Percentiles rank a stretch among this genome's conserved stretches.
These are phyloP conservation scores for Melampsora americana DNA, from an alignment of 1,284 basidiomycete species.

Conservation along the genomic window DNA sequence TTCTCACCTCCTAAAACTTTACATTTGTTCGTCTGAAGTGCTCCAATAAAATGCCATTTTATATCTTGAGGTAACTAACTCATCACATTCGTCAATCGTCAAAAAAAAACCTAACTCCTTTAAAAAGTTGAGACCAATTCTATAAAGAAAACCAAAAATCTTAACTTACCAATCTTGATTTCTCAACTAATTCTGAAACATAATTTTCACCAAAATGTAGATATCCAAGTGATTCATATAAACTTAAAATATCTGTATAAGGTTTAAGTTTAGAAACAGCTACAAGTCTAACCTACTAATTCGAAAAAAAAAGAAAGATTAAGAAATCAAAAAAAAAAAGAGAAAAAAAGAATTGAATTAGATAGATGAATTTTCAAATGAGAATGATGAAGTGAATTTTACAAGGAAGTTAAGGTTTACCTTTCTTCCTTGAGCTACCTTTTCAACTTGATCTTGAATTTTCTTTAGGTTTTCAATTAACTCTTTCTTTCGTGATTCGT, in stretches of 20 bases:
- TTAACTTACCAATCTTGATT: constrained; percentile 65
- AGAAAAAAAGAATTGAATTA: neutral
- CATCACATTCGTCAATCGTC: too few species aligned
- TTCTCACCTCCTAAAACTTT: constrained; percentile 77
- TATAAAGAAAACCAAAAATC: neutral
- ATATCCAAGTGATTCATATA: constrained; percentile 62
- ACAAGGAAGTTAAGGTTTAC: too few species aligned
- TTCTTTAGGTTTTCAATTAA: neutral
- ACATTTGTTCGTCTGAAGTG: constrained; percentile 90
- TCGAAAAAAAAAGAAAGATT: neutral
- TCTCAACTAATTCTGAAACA: constrained; percentile 89
- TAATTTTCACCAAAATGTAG: constrained; percentile 97
- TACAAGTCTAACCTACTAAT: constrained; percentile 62
- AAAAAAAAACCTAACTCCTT: neutral
- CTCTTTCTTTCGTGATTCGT: neutral
- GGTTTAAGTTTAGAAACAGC: constrained; percentile 96
- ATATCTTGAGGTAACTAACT: constrained; percentile 73
- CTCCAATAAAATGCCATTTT: constrained; percentile 95
- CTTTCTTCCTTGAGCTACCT: constrained; percentile 12
- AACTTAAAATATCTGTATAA: constrained; percentile 75
- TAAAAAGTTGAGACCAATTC: too few species aligned
- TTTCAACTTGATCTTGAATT: constrained; percentile 6
- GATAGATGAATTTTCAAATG: too few species aligned
- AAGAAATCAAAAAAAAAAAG: neutral
- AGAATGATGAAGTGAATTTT: neutral